Percentiles rank a stretch among this genome's conserved stretches.
Conservation (phyloP, 768 basidiomycete species). For the Podaxis pistillaris region DNA sequence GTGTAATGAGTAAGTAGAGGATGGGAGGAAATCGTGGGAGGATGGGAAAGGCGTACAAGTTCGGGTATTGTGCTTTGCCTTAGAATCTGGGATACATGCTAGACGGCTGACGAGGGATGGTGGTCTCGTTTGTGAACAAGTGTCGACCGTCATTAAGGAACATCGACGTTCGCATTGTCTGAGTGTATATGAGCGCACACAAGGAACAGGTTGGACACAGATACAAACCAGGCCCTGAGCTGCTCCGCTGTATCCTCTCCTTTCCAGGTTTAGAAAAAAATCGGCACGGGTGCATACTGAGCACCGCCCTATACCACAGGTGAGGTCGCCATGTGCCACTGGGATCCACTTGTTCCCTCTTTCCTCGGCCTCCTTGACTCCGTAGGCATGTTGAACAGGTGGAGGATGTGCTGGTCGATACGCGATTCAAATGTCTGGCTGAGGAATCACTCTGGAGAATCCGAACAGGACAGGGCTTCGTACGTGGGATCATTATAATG, state of each 20-base stretch:
- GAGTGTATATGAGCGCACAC: neutral
- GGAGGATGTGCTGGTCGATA: slow-evolving; percentile 35
- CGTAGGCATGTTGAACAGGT: slow-evolving; percentile 40
- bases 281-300: slow-evolving; percentile 31
- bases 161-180: slow-evolving; percentile 37
- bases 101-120: slow-evolving; percentile 36
- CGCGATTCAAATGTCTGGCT: slow-evolving; percentile 40
- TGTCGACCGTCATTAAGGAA: slow-evolving; percentile 38
- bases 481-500: slow-evolving; percentile 49
- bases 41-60: slow-evolving; percentile 21
- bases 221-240: slow-evolving; percentile 37
- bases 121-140: slow-evolving; percentile 34
- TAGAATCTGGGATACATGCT: slow-evolving; percentile 32
- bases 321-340: slow-evolving; percentile 32
- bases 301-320: slow-evolving; percentile 28
- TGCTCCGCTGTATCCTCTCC: slow-evolving; percentile 36
- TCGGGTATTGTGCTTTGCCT: slow-evolving; percentile 37
- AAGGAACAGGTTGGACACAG: neutral
- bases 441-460: slow-evolving; percentile 35
- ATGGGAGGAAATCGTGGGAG: neutral
- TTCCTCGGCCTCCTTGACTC: slow-evolving; percentile 32
- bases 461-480: slow-evolving; percentile 30
- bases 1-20: neutral
- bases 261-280: slow-evolving; percentile 39
- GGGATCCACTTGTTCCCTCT: slow-evolving; percentile 36